Percentiles rank a stretch among this genome's conserved stretches.
These are phyloP conservation scores for Penicillium argentinense DNA, from an alignment of 495 filamentous ascomycete species.

Conservation along the genomic window DNA sequence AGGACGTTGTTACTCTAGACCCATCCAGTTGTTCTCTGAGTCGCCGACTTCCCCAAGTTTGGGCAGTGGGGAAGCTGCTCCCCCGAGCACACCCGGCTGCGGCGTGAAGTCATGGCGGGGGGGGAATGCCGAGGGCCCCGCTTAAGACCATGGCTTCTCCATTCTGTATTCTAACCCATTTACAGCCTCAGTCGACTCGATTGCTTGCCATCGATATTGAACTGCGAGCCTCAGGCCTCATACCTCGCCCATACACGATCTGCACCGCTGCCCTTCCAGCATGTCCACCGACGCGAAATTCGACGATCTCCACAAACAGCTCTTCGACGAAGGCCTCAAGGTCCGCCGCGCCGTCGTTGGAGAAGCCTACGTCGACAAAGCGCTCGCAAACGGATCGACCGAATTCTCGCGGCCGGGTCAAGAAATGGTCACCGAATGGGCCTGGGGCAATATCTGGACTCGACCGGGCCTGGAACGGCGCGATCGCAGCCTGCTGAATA, in stretches of 20 bases:
- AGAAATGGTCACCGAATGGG: conserved; percentile 43
- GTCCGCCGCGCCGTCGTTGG: conserved; percentile 47
- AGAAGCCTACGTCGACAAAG: conserved; percentile 33
- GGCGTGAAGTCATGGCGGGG: too few species aligned
- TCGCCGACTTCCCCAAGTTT: too few species aligned
- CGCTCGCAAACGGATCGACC: conserved; percentile 16
- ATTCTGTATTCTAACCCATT: too few species aligned
- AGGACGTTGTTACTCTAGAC: too few species aligned
- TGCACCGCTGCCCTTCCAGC: background rate
- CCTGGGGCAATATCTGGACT: conserved; percentile 51
- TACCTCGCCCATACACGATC: background rate
- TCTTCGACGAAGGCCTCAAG: conserved; percentile 55
- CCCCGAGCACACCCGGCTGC: too few species aligned
- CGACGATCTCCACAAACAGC: conserved; percentile 39
- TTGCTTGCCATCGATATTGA: background rate
- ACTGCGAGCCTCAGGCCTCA: background rate
- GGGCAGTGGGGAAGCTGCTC: too few species aligned
- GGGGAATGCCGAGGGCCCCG: too few species aligned
- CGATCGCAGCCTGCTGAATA: conserved; percentile 48
- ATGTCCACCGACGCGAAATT: conserved; percentile 20
- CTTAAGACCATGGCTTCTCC: too few species aligned
- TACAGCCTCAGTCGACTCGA: too few species aligned
- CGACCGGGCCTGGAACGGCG: conserved; percentile 48
- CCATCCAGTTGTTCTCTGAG: too few species aligned
- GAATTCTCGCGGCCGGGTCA: conserved; percentile 39